Conservation (phyloP, 148 eudicot genomes). For the Silene latifolia region DNA sequence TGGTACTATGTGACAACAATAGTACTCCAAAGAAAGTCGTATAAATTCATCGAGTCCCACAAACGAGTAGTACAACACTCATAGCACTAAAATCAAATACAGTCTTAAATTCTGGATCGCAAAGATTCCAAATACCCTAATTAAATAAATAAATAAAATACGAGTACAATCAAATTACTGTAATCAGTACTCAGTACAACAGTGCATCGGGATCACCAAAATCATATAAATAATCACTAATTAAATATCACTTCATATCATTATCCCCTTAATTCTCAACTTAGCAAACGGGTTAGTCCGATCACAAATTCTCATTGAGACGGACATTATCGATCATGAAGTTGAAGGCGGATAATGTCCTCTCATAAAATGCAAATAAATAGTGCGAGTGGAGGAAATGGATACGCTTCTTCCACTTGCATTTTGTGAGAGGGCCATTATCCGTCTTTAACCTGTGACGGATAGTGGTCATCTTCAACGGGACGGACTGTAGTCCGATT, state of each 20-base stretch:
- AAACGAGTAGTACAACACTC: not conserved
- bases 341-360: too few species aligned
- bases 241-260: not conserved
- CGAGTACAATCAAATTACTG: not conserved
- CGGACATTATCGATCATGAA: too few species aligned
- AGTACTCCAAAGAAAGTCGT: not conserved
- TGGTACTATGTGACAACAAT: not conserved
- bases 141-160: too few species aligned
- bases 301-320: too few species aligned
- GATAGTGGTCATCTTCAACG: too few species aligned
- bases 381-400: too few species aligned
- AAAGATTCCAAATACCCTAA: not conserved
- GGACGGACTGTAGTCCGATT: too few species aligned
- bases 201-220: conserved; percentile 58
- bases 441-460: too few species aligned
- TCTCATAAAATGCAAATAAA: too few species aligned
- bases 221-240: not conserved
- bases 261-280: not conserved
- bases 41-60: conserved; percentile 9
- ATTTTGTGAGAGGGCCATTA: too few species aligned
- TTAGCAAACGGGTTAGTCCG: too few species aligned
- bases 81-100: conserved; percentile 8
- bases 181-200: conserved; percentile 2
- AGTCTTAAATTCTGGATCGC: not conserved
- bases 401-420: too few species aligned